Conservation (phyloP, 2,329 filamentous ascomycete genomes). For the Colletotrichum lindemuthianum region DNA sequence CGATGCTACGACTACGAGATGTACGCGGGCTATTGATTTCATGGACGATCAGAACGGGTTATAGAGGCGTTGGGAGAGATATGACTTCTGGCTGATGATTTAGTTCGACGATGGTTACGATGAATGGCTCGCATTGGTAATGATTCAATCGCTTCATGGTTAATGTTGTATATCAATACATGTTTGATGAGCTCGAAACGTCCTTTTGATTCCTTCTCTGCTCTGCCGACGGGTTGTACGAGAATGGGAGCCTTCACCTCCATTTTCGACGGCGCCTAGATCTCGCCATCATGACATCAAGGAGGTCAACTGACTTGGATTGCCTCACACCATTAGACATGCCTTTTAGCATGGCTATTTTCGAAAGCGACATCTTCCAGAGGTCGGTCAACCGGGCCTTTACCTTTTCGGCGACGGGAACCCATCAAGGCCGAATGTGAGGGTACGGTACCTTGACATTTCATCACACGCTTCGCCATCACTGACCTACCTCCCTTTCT, state of each 20-base stretch:
- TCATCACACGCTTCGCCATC: too few species aligned
- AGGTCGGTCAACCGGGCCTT: too few species aligned
- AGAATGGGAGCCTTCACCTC: neutral
- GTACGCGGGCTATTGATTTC: conserved; percentile 48
- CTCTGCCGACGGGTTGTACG: neutral
- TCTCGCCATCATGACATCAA: too few species aligned
- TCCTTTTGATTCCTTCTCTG: neutral
- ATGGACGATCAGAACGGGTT: neutral
- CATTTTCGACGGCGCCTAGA: neutral
- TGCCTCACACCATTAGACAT: too few species aligned
- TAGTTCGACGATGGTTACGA: neutral
- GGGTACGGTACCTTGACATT: too few species aligned
- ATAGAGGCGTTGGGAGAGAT: neutral
- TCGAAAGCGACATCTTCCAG: too few species aligned
- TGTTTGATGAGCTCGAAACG: neutral
- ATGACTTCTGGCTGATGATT: neutral
- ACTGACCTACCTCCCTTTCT: too few species aligned
- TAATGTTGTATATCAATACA: conserved; percentile 18
- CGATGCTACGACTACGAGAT: conserved; percentile 36
- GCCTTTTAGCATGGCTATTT: too few species aligned
- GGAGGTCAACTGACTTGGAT: too few species aligned
- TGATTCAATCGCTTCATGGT: conserved; percentile 14
- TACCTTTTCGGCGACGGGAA: too few species aligned
- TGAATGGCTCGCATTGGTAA: neutral
- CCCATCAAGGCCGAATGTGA: too few species aligned